Conservation (phyloP, 2,329 filamentous ascomycete species). For the Calonectria leucothoes region DNA sequence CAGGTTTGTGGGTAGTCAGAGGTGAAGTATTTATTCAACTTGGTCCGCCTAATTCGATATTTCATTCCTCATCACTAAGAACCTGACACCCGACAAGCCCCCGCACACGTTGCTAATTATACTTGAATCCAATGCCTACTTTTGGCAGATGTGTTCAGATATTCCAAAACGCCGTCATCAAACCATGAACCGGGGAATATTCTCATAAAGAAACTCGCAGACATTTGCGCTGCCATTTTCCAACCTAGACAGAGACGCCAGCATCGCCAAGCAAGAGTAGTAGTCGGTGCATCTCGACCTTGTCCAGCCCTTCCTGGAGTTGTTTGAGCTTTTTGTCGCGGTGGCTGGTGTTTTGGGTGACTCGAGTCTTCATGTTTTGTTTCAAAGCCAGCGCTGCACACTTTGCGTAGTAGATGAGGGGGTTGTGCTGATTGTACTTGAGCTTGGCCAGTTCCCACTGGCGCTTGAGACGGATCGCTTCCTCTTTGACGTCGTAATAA, state of each 20-base stretch:
- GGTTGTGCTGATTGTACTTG: neutral
- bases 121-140: too few relatives aligned
- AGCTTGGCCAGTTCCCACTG: slow-evolving; percentile 13
- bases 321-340: neutral
- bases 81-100: neutral
- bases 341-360: neutral
- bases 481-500: slow-evolving; percentile 19
- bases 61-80: neutral
- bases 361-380: neutral
- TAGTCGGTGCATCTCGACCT: slow-evolving; percentile 17
- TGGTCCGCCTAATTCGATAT: neutral
- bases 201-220: neutral
- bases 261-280: neutral
- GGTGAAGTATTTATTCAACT: neutral
- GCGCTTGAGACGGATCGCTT: slow-evolving; percentile 10
- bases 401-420: neutral
- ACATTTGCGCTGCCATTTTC: neutral
- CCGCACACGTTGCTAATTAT: neutral
- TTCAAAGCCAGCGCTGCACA: neutral
- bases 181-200: neutral
- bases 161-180: neutral
- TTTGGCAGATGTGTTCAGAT: neutral
- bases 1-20: neutral
- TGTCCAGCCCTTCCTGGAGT: slow-evolving; percentile 22
- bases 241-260: neutral